These are phyloP conservation scores for Mycena kentingensis DNA, from an alignment of 768 basidiomycete genomes.

Conservation along the genomic window DNA sequence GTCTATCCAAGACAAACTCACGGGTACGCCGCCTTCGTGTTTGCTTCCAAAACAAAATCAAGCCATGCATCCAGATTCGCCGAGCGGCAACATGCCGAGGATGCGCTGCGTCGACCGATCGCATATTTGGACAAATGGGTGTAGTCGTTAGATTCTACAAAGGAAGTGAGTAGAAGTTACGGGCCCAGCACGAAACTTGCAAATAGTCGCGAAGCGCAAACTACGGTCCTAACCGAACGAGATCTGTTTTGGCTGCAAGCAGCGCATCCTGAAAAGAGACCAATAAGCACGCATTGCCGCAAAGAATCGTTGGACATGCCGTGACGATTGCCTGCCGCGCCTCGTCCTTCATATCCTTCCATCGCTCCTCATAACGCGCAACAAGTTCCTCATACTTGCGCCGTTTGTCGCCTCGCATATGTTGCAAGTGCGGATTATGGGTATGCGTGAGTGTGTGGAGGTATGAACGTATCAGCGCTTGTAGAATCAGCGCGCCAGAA, in stretches of 20 bases:
- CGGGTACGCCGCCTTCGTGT: constrained; percentile 27
- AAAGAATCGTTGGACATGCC: constrained; percentile 33
- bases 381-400: constrained; percentile 58
- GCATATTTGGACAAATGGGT: constrained; percentile 31
- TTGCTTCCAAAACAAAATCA: neutral
- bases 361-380: constrained; percentile 60
- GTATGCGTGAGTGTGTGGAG: neutral
- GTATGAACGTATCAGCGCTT: constrained; percentile 57
- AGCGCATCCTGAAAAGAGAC: constrained; percentile 45
- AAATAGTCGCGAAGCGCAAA: neutral
- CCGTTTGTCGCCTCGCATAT: constrained; percentile 48
- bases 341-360: constrained; percentile 74
- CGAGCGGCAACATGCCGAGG: constrained; percentile 35
- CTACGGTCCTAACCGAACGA: constrained; percentile 40
- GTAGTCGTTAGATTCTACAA: constrained; percentile 14
- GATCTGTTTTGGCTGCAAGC: constrained; percentile 54
- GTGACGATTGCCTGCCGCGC: constrained; percentile 62
- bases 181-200: constrained; percentile 6
- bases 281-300: neutral
- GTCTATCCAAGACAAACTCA: constrained; percentile 39
- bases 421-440: neutral
- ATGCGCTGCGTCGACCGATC: constrained; percentile 32
- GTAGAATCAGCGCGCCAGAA: constrained; percentile 59
- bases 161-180: neutral
- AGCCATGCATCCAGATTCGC: constrained; percentile 28